Conservation (phyloP, 2,329 filamentous ascomycete genomes). For the Apiospora koreana region DNA sequence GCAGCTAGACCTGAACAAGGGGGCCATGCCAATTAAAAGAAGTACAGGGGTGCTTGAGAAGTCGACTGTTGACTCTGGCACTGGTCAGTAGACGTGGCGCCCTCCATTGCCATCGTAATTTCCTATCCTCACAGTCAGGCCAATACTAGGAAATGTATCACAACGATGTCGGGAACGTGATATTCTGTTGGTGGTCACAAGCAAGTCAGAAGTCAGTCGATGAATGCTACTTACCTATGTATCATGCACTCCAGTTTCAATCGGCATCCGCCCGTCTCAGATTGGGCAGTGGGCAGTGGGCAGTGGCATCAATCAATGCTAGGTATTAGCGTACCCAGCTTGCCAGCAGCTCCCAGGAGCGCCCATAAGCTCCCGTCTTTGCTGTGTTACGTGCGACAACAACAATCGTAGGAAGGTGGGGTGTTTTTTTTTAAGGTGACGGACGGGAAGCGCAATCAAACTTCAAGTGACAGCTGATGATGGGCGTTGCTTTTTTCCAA, state of each 20-base stretch:
- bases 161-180: not conserved
- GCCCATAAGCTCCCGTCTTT: not conserved
- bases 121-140: not conserved
- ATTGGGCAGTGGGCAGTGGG: not conserved
- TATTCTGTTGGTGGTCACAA: not conserved
- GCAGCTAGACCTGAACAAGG: not conserved
- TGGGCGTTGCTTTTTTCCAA: not conserved
- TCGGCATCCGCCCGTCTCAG: not conserved
- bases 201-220: not conserved
- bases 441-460: conserved; percentile 1
- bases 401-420: not conserved
- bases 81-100: not conserved
- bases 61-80: not conserved
- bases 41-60: not conserved
- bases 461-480: not conserved
- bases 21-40: not conserved
- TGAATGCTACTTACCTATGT: too few relatives aligned
- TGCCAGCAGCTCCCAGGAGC: not conserved
- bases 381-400: not conserved
- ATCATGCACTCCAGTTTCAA: conserved; percentile 1
- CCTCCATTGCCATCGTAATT: not conserved
- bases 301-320: not conserved
- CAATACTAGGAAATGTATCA: not conserved
- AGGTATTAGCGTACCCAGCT: too few relatives aligned
- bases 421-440: not conserved